Conservation (phyloP, 2,329 filamentous ascomycete genomes). For the Thelonectria olida region DNA sequence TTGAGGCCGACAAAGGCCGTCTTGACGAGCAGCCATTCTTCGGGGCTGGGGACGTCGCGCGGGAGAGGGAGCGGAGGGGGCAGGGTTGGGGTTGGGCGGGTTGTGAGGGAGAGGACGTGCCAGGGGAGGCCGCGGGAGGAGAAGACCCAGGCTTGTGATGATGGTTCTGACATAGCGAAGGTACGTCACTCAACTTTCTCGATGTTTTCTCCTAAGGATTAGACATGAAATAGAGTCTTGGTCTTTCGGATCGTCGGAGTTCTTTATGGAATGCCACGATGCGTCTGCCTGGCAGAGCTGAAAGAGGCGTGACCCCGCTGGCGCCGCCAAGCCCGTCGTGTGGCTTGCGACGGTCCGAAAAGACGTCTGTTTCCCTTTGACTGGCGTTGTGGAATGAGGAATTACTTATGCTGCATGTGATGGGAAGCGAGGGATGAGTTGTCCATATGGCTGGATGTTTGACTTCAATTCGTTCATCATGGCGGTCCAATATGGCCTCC, state of each 20-base stretch:
- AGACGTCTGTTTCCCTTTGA: neutral
- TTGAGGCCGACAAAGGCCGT: slow-evolving; percentile 57
- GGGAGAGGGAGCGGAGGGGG: slow-evolving; percentile 42
- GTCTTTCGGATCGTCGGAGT: too few relatives aligned
- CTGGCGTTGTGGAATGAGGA: neutral
- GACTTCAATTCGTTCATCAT: too few relatives aligned
- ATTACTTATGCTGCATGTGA: neutral
- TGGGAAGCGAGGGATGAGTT: too few relatives aligned
- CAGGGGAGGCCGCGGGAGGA: slow-evolving; percentile 40
- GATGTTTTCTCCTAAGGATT: too few relatives aligned
- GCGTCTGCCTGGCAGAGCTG: slow-evolving; percentile 15
- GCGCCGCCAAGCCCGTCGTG: slow-evolving; percentile 2
- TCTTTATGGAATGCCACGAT: neutral
- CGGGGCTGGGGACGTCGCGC: slow-evolving; percentile 36
- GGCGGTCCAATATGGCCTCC: too few relatives aligned
- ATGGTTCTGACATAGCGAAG: neutral
- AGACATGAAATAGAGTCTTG: too few relatives aligned
- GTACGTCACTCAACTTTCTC: too few relatives aligned
- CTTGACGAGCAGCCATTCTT: slow-evolving; percentile 51
- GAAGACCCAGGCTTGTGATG: slow-evolving; percentile 41
- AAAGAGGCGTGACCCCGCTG: slow-evolving; percentile 13
- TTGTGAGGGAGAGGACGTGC: slow-evolving; percentile 38
- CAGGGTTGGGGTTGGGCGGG: slow-evolving; percentile 34
- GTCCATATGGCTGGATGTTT: too few relatives aligned
- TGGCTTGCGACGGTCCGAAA: slow-evolving; percentile 17